Conservation (phyloP, 2,329 filamentous ascomycete species). For the Ilyonectria sp. region DNA sequence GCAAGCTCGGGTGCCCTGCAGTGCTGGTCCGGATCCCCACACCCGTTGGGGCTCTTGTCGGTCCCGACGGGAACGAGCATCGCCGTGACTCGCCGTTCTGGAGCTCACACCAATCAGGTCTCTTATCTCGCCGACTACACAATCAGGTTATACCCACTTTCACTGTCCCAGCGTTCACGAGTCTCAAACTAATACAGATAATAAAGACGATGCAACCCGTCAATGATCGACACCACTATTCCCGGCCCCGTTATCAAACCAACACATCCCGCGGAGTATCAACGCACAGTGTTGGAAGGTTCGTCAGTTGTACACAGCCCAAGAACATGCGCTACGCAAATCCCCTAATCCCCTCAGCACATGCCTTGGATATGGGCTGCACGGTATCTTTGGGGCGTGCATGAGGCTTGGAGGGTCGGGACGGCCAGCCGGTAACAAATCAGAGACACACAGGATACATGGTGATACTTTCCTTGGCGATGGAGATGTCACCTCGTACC, state of each 20-base stretch:
- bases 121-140: slow-evolving; percentile 16
- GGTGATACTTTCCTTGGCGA: neutral
- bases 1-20: slow-evolving; percentile 26
- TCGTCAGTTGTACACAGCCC: neutral
- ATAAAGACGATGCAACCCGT: neutral
- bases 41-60: slow-evolving; percentile 44
- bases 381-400: slow-evolving; percentile 7
- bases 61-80: slow-evolving; percentile 48
- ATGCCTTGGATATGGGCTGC: slow-evolving; percentile 24
- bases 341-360: neutral
- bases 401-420: slow-evolving; percentile 24
- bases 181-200: neutral
- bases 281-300: neutral
- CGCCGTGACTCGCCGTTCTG: slow-evolving; percentile 41
- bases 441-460: slow-evolving; percentile 16
- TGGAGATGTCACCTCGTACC: neutral
- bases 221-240: slow-evolving; percentile 2
- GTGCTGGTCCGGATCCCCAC: slow-evolving; percentile 38
- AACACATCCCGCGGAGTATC: neutral
- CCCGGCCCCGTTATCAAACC: neutral
- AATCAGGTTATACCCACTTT: slow-evolving; percentile 13
- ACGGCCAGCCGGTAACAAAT: slow-evolving; percentile 35
- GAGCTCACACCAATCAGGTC: slow-evolving; percentile 40
- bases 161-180: slow-evolving; percentile 12
- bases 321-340: slow-evolving; percentile 8